Conservation (phyloP, 2,329 filamentous ascomycete species). For the Aspergillus bombycis region DNA sequence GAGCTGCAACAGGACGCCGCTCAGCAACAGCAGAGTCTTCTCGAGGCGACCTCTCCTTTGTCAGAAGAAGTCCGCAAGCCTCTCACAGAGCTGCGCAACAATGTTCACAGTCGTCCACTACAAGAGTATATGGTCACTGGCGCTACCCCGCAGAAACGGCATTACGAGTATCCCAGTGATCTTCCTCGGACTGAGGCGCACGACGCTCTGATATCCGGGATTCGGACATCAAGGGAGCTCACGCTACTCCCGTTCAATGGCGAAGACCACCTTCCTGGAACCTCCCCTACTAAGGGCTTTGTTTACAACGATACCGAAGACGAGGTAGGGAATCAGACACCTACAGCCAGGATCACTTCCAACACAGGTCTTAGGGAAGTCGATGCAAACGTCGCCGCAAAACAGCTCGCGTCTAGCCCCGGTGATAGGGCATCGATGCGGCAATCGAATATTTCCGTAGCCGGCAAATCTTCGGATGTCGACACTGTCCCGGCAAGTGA, state of each 20-base stretch:
- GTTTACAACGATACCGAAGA: constrained; percentile 56
- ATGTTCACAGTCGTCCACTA: constrained; percentile 67
- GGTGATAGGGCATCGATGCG: constrained; percentile 16
- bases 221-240: constrained; percentile 48
- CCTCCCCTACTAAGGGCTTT: constrained; percentile 54
- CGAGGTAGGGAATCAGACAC: constrained; percentile 38
- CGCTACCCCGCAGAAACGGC: constrained; percentile 77
- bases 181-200: constrained; percentile 75
- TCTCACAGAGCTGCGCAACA: constrained; percentile 69
- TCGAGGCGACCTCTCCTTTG: constrained; percentile 65
- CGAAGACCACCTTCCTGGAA: constrained; percentile 30
- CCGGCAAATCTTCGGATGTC: constrained; percentile 5
- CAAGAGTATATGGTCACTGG: constrained; percentile 85
- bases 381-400: constrained; percentile 52
- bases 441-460: constrained; percentile 13
- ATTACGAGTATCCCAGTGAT: constrained; percentile 78
- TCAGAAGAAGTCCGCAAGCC: constrained; percentile 65
- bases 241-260: constrained; percentile 35
- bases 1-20: constrained; percentile 70
- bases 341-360: constrained; percentile 35
- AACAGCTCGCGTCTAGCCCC: constrained; percentile 29
- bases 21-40: constrained; percentile 60
- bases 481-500: constrained; percentile 25
- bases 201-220: constrained; percentile 57
- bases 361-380: constrained; percentile 55